Evolutionary conservation across 2,329 filamentous ascomycete species (phyloP).

Genomic region (Lachnellula occidentalis): DNA sequence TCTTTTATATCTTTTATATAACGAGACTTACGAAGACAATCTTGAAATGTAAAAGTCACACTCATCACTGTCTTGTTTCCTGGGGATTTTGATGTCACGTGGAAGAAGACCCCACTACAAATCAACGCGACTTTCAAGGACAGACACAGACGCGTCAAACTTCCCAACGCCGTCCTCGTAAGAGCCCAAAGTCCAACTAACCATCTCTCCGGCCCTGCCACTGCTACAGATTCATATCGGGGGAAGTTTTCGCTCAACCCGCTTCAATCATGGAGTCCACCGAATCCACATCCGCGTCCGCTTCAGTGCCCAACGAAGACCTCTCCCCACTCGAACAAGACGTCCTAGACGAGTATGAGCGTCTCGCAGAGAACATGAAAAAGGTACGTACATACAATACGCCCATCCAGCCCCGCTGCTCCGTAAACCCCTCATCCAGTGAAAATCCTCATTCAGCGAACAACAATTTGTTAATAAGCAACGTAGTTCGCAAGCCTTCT

Average conservation of each 20-base stretch:
- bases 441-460: too few relatives aligned
- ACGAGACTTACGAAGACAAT: background rate
- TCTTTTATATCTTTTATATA: background rate
- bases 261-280: slow-evolving; percentile 15
- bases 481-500: slow-evolving; percentile 53
- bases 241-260: too few relatives aligned
- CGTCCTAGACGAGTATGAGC: slow-evolving; percentile 88
- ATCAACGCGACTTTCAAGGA: background rate
- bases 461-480: background rate
- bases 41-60: background rate
- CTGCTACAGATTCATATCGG: too few relatives aligned
- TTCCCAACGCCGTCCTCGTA: background rate
- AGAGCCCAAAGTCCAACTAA: background rate
- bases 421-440: background rate
- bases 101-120: background rate
- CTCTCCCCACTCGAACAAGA: slow-evolving; percentile 84
- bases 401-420: background rate
- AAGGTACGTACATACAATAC: slow-evolving; percentile 48
- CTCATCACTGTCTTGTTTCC: too few relatives aligned
- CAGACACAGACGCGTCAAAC: background rate
- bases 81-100: background rate
- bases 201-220: background rate
- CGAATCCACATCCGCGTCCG: slow-evolving; percentile 9
- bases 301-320: slow-evolving; percentile 38
- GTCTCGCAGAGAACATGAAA: slow-evolving; percentile 84